A percentile compares a stretch with the other conserved stretches of the same genome.
phyloP scores from a whole-genome alignment of 306 rosid genomes.

The Prinsepia uniflora region DNA sequence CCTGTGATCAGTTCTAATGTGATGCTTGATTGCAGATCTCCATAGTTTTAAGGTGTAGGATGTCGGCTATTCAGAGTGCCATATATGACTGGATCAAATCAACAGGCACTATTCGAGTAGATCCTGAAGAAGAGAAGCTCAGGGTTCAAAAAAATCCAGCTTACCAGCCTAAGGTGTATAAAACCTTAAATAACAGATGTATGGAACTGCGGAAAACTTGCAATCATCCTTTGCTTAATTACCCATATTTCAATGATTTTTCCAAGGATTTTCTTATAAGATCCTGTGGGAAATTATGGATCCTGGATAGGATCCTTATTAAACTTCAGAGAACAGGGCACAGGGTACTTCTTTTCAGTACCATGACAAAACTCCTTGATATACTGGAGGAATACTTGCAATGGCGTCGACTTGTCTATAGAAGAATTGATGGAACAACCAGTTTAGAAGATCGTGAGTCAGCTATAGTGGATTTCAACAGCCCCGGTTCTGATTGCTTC shows the following conservation, averaged over 20 bases:
- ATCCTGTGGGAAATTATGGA: conserved; percentile 97
- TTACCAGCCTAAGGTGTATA: conserved; percentile 74
- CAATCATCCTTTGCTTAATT: conserved; percentile 91
- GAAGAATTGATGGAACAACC: conserved; percentile 97
- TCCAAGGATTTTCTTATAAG: conserved; percentile 68
- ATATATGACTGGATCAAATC: conserved; percentile 93
- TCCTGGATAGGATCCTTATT: conserved; percentile 83
- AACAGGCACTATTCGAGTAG: conserved; percentile 93
- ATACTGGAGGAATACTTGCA: conserved; percentile 90
- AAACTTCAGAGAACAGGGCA: conserved; percentile 96
- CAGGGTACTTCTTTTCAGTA: conserved; percentile 91
- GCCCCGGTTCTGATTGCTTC: conserved; percentile 71
- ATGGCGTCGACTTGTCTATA: conserved; percentile 75
- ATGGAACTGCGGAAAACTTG: conserved; percentile 98
- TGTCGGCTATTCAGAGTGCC: conserved; percentile 95
- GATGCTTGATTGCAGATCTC: conserved; percentile 68
- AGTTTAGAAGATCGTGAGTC: conserved; percentile 97
- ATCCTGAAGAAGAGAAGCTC: conserved; percentile 78
- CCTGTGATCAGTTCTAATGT: conserved; percentile 24
- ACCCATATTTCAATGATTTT: conserved; percentile 59
- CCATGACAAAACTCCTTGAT: conserved; percentile 96
- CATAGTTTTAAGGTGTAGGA: conserved; percentile 73
- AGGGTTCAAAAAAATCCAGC: conserved; percentile 66
- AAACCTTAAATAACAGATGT: conserved; percentile 86
- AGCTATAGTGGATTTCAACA: conserved; percentile 90